Percentiles rank a stretch among this genome's conserved stretches.
Conservation (phyloP, 2,329 filamentous ascomycete genomes). For the Colletotrichum higginsianum region DNA sequence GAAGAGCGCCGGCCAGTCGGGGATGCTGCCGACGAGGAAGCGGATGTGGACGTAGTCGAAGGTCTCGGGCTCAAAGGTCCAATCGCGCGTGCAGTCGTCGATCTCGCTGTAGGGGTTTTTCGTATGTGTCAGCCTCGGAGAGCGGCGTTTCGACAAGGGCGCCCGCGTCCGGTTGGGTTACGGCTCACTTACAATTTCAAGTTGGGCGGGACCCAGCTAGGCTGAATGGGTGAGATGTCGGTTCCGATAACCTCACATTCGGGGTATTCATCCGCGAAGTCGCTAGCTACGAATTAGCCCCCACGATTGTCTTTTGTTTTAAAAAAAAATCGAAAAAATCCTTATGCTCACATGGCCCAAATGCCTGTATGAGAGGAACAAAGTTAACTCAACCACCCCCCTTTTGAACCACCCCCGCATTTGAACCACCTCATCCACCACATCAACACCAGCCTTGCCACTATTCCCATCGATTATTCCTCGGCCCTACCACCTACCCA, state of each 20-base stretch:
- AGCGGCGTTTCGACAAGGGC: background rate
- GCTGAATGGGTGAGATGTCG: conserved; percentile 72
- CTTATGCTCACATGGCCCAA: conserved; percentile 34
- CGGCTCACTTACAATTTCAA: conserved; percentile 54
- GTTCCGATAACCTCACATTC: conserved; percentile 64
- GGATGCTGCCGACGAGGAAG: conserved; percentile 66
- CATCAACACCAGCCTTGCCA: too few relatives aligned
- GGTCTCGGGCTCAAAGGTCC: conserved; percentile 60
- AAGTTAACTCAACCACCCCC: too few relatives aligned
- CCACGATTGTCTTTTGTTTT: too few relatives aligned
- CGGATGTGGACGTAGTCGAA: conserved; percentile 74
- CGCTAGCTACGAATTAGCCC: conserved; percentile 54
- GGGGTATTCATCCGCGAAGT: conserved; percentile 61
- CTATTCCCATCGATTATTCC: too few relatives aligned
- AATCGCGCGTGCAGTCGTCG: conserved; percentile 70
- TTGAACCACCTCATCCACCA: too few relatives aligned
- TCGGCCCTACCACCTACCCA: too few relatives aligned
- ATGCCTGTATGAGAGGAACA: conserved; percentile 21
- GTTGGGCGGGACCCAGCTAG: conserved; percentile 70
- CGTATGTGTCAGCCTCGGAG: conserved; percentile 56
- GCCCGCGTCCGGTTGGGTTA: background rate
- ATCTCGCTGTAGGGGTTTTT: conserved; percentile 55
- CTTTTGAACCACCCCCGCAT: too few relatives aligned
- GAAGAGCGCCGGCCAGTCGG: conserved; percentile 67
- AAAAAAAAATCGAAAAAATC: too few relatives aligned